Percentiles rank a stretch among this genome's conserved stretches.
phyloP scores from a whole-genome alignment of 139 green algal genomes.

The Diplosphaera chodatii region DNA sequence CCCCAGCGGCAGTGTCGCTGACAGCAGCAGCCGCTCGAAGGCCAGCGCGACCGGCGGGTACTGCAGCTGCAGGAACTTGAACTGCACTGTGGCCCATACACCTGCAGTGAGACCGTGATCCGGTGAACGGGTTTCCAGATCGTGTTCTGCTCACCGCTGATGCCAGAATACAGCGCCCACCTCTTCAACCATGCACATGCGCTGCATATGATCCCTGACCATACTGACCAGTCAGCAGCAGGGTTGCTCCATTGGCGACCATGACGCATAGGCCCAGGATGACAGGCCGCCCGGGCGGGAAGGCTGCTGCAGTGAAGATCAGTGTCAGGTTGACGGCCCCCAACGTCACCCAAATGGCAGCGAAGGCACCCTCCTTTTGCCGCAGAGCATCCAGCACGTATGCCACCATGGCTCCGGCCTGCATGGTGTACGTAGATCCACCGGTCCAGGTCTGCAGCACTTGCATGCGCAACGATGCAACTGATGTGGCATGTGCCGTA shows the following conservation, averaged over 20 bases:
- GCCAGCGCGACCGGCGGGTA: constrained; percentile 75
- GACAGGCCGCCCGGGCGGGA: not conserved
- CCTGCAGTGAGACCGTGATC: too few relatives aligned
- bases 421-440: too few relatives aligned
- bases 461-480: too few relatives aligned
- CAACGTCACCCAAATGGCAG: constrained; percentile 71
- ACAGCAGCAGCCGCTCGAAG: constrained; percentile 81
- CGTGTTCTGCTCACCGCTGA: too few relatives aligned
- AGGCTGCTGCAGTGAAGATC: constrained; percentile 22
- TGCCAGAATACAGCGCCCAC: too few relatives aligned
- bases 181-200: too few relatives aligned
- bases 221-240: constrained; percentile 23
- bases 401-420: constrained; percentile 64
- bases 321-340: constrained; percentile 48
- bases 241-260: constrained; percentile 7
- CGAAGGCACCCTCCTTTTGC: constrained; percentile 71
- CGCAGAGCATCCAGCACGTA: constrained; percentile 88
- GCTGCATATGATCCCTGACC: not conserved
- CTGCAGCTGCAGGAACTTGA: constrained; percentile 82
- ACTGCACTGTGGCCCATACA: constrained; percentile 87
- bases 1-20: constrained; percentile 49
- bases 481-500: too few relatives aligned
- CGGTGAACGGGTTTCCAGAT: too few relatives aligned
- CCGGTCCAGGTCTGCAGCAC: not conserved
- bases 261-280: not conserved